phyloP scores from a whole-genome alignment of 495 filamentous ascomycete genomes.

The Recurvomyces mirabilis region DNA sequence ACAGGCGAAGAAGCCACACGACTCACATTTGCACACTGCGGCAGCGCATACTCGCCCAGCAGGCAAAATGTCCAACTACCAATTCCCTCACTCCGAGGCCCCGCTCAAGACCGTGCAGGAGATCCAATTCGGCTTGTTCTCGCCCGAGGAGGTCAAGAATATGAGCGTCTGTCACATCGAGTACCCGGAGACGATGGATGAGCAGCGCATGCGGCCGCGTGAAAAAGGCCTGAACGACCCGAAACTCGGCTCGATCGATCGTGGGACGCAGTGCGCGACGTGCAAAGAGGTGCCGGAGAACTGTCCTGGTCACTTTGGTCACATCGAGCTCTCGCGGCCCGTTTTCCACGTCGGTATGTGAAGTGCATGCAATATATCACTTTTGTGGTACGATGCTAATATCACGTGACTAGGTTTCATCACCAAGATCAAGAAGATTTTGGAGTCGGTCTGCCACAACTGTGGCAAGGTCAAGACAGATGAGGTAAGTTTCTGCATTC shows the following conservation, averaged over 20 bases:
- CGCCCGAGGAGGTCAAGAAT: constrained; percentile 93
- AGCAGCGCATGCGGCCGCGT: constrained; percentile 74
- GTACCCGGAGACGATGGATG: constrained; percentile 98
- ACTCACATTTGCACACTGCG: background rate
- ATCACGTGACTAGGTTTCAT: constrained; percentile 57
- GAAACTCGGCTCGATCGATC: constrained; percentile 85
- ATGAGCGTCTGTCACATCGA: constrained; percentile 89
- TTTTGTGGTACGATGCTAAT: constrained; percentile 25
- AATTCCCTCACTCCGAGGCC: constrained; percentile 85
- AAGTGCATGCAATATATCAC: constrained; percentile 6
- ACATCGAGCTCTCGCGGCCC: constrained; percentile 89
- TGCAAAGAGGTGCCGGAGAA: constrained; percentile 89
- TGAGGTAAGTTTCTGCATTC: constrained; percentile 65
- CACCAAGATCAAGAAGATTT: constrained; percentile 92
- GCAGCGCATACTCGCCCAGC: constrained; percentile 9
- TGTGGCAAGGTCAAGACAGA: constrained; percentile 92
- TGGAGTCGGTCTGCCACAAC: constrained; percentile 96
- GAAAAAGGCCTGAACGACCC: constrained; percentile 87
- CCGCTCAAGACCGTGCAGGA: constrained; percentile 90
- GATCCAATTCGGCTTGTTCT: constrained; percentile 95
- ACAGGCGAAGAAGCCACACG: constrained; percentile 7
- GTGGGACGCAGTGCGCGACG: constrained; percentile 84
- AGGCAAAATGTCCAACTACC: constrained; percentile 80
- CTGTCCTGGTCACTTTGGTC: constrained; percentile 94
- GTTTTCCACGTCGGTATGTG: constrained; percentile 74